A percentile compares a stretch with the other conserved stretches of the same genome.
Evolutionary conservation across 129 eudicot genomes (phyloP).

Genomic region (Artemisia annua): DNA sequence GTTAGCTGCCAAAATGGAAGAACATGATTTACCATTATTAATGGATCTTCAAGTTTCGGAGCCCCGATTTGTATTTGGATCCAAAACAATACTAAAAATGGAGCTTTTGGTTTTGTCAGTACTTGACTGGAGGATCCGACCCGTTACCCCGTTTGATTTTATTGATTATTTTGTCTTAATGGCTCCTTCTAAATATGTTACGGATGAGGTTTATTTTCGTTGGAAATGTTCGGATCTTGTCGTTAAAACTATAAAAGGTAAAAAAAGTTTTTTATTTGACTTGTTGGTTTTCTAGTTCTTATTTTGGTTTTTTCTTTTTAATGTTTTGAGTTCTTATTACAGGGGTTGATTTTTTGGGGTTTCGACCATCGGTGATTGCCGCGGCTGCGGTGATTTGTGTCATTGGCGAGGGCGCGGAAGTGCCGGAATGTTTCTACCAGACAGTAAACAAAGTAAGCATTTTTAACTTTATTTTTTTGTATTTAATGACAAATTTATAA

Average conservation of each 20-base stretch:
- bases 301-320: not conserved
- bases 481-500: not conserved
- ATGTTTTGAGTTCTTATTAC: not conserved
- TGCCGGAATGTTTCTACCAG: slow-evolving; percentile 46
- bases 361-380: slow-evolving; percentile 52
- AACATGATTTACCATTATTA: slow-evolving; percentile 42
- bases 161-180: slow-evolving; percentile 45
- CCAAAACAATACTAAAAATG: slow-evolving; percentile 54
- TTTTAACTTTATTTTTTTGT: slow-evolving; percentile 6
- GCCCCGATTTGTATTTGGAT: slow-evolving; percentile 45
- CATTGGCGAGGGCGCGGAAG: slow-evolving; percentile 35
- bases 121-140: slow-evolving; percentile 56
- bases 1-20: slow-evolving; percentile 70
- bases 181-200: slow-evolving; percentile 12
- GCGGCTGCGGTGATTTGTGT: slow-evolving; percentile 56
- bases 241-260: slow-evolving; percentile 55
- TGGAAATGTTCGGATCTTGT: slow-evolving; percentile 46
- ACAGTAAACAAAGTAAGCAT: slow-evolving; percentile 47
- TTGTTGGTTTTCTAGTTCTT: not conserved
- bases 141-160: slow-evolving; percentile 61
- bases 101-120: slow-evolving; percentile 57
- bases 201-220: slow-evolving; percentile 1
- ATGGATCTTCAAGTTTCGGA: slow-evolving; percentile 52
- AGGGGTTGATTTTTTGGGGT: slow-evolving; percentile 49
- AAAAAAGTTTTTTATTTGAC: not conserved